Conservation (phyloP, 306 rosid genomes). For the Trifolium subterraneum region DNA sequence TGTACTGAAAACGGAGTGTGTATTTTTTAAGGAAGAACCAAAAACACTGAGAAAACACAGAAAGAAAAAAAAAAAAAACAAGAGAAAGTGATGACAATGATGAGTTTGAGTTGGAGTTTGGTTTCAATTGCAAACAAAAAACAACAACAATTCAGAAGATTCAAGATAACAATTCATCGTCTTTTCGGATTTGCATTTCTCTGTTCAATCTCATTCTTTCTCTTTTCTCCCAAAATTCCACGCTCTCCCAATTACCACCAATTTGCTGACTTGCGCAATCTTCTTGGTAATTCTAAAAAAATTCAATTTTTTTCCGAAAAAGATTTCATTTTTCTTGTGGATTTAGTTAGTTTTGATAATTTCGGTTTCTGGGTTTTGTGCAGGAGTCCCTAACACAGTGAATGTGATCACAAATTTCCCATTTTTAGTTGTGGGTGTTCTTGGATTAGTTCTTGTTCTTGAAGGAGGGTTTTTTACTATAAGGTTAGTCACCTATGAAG, state of each 20-base stretch:
- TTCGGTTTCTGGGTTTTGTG: conserved; percentile 44
- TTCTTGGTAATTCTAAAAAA: conserved; percentile 55
- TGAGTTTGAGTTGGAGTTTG: conserved; percentile 42
- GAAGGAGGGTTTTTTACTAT: conserved; percentile 58
- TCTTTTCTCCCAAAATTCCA: conserved; percentile 58
- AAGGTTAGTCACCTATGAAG: conserved; percentile 42
- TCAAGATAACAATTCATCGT: conserved; percentile 43
- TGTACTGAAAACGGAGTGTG: background rate
- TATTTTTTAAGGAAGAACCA: background rate
- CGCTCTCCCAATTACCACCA: conserved; percentile 57
- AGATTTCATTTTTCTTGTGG: conserved; percentile 17
- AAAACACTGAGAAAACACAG: background rate
- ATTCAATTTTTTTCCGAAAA: background rate
- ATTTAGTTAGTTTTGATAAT: conserved; percentile 16
- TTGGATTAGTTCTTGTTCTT: conserved; percentile 64
- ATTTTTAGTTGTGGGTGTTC: conserved; percentile 70
- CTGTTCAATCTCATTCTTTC: conserved; percentile 46
- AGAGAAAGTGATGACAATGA: conserved; percentile 43
- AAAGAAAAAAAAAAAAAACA: background rate
- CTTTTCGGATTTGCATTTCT: conserved; percentile 50
- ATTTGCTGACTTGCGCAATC: conserved; percentile 71
- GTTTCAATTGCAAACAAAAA: conserved; percentile 47
- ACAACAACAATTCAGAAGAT: conserved; percentile 32
- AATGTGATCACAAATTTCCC: conserved; percentile 77
- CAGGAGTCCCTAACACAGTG: conserved; percentile 76